phyloP scores from a whole-genome alignment of 2,329 filamentous ascomycete genomes.

The Aspergillus sp. region DNA sequence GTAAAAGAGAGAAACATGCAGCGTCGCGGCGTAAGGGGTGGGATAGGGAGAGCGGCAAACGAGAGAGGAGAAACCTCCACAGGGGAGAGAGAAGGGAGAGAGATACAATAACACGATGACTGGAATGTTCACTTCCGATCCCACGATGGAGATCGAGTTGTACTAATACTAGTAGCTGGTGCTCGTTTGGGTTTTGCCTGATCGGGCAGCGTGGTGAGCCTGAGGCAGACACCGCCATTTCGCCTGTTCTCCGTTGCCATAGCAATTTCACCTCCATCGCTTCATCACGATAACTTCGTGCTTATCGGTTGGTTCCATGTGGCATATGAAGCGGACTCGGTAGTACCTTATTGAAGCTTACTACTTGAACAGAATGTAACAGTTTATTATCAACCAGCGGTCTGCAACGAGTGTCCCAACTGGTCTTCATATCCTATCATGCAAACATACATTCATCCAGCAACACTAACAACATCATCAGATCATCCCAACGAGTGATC shows the following conservation, averaged over 20 bases:
- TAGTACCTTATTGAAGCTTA: no score
- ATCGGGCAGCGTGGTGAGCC: constrained; percentile 16
- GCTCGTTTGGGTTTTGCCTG: constrained; percentile 25
- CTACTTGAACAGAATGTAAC: background rate
- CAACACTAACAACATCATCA: background rate
- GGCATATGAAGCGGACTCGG: background rate
- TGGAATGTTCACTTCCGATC: no score
- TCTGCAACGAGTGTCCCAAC: background rate
- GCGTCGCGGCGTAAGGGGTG: constrained; percentile 7
- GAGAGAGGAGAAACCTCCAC: constrained; percentile 1
- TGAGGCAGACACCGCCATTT: constrained; percentile 14
- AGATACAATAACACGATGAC: constrained; percentile 8
- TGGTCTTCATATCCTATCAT: background rate
- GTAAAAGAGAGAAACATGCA: constrained; percentile 23
- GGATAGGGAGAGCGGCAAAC: background rate
- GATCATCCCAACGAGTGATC: no score
- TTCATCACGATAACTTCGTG: no score
- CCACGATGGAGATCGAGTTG: constrained; percentile 1
- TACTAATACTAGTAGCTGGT: background rate
- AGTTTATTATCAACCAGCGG: background rate
- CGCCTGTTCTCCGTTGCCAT: constrained; percentile 23
- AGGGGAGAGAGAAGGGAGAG: background rate
- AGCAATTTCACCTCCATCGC: constrained; percentile 17
- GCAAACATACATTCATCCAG: constrained; percentile 1
- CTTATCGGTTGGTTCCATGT: no score